Evolutionary conservation across 129 eudicot species (phyloP), one percentile per base, ranked within the genome.

Genomic region (Centaurea solstitialis): DNA sequence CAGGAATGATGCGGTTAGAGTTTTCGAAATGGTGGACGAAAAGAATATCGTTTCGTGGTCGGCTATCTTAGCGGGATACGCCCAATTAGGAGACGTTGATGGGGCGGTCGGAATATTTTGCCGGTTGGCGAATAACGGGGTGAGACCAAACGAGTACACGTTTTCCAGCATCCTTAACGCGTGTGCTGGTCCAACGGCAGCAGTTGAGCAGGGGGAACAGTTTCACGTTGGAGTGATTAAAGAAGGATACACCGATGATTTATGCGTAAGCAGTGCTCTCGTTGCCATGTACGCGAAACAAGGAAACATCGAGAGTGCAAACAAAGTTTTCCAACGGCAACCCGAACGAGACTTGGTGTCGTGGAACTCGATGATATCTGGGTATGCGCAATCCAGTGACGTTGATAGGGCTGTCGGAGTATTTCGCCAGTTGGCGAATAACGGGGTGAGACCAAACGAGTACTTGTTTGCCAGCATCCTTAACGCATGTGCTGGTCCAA

Each of bases 21-120:
- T 92, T 77, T 95, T 92, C 68, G 83, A 85, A 53, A 37, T 23
- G 11, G 85, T 95, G 17, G 85, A 85, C 39, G 89, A 85, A 80
- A 95, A 92, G 81, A 94, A 95, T 70, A 80, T 92, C 43, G 89
- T 95, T 62, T 85, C 97, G 41, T 95, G 99, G 99, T 90, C 99
- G 26, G 98, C 99, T 22, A 95, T 95, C 89, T 76, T 95, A 72
- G 89, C 88, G 61, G 93, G 94, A 68, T 89, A 92, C 84, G 92
- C 99, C 43, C 94, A 92, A 79, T 47, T 50, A 50, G 97, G 88
- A 59, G 91, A 95, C 43, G 79, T 79, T 23, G 92, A 87, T 26
- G 80, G 91, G 28, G 97, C 98, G 7, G 70, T 90, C 43, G 74
- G 73, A 18, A 59, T 88, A 28, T 92, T 87, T 79, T 3, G 76